phyloP scores from a whole-genome alignment of 2,329 filamentous ascomycete genomes.

The Westerdykella ornata region DNA sequence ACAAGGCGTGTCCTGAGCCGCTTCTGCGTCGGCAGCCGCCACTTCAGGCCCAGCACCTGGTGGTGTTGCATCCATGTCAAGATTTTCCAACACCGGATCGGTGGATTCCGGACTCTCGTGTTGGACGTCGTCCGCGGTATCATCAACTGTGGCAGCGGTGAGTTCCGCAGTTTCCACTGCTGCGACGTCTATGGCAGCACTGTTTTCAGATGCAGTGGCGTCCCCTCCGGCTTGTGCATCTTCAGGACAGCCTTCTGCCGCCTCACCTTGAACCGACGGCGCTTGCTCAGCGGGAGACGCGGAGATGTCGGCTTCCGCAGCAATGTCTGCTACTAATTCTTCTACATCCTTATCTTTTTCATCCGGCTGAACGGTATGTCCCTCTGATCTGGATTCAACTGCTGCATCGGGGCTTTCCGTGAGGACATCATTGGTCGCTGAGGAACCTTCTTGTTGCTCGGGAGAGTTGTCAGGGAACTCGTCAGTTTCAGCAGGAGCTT shows the following conservation, averaged over 20 bases:
- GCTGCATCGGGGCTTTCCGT: not conserved
- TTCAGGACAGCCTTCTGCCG: not conserved
- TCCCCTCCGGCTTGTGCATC: not conserved
- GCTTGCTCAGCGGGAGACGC: not conserved
- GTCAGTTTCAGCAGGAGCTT: not conserved
- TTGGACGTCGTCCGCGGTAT: not conserved
- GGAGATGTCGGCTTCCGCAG: slow-evolving; percentile 1
- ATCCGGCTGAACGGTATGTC: not conserved
- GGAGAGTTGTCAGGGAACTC: not conserved
- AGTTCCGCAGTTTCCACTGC: not conserved
- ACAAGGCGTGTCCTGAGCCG: no score
- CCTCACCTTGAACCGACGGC: not conserved
- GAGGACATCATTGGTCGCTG: not conserved
- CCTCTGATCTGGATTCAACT: not conserved
- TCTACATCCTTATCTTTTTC: no score
- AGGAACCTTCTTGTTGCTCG: not conserved
- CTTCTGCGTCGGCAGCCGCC: not conserved
- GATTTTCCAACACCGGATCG: not conserved
- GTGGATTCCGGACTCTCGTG: not conserved
- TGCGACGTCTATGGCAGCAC: not conserved
- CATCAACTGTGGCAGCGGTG: not conserved
- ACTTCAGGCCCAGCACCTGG: not conserved
- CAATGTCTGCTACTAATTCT: not conserved
- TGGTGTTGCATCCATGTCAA: not conserved
- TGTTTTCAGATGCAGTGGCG: not conserved